These are phyloP conservation scores for Eimeria praecox DNA, from an alignment of 169 alveolate species.

Conservation along the genomic window DNA sequence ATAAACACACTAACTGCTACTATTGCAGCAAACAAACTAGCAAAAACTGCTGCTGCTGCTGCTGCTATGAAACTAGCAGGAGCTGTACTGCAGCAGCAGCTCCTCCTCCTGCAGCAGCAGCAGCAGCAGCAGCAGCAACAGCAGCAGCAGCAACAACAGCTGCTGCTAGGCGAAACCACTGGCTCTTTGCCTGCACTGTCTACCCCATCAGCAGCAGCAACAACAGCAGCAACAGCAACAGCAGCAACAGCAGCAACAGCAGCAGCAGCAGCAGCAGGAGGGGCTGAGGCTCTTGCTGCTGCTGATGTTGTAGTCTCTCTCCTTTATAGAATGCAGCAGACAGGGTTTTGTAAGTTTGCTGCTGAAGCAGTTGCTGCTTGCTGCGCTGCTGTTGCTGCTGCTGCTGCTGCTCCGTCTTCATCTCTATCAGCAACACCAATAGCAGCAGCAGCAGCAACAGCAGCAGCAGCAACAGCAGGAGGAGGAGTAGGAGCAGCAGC, in stretches of 20 bases:
- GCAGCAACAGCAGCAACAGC: constrained; percentile 31
- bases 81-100: constrained; percentile 44
- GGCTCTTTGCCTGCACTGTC: background rate
- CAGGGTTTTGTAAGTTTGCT: background rate
- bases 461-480: constrained; percentile 11
- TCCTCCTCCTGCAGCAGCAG: constrained; percentile 42
- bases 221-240: background rate
- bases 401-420: background rate
- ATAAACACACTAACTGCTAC: constrained; percentile 14
- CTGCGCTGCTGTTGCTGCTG: constrained; percentile 61
- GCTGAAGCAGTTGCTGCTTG: constrained; percentile 62
- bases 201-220: background rate
- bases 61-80: background rate
- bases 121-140: constrained; percentile 57
- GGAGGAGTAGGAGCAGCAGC: background rate
- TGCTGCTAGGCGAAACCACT: constrained; percentile 12
- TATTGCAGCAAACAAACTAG: constrained; percentile 17
- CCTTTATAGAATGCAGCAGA: constrained; percentile 3
- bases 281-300: constrained; percentile 5
- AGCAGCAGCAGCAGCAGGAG: constrained; percentile 28
- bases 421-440: background rate
- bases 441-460: constrained; percentile 22
- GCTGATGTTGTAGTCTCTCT: constrained; percentile 37
- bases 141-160: constrained; percentile 27
- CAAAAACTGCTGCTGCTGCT: background rate